Conservation (phyloP, 257 asterid species). For the Solanum gracilifrons region DNA sequence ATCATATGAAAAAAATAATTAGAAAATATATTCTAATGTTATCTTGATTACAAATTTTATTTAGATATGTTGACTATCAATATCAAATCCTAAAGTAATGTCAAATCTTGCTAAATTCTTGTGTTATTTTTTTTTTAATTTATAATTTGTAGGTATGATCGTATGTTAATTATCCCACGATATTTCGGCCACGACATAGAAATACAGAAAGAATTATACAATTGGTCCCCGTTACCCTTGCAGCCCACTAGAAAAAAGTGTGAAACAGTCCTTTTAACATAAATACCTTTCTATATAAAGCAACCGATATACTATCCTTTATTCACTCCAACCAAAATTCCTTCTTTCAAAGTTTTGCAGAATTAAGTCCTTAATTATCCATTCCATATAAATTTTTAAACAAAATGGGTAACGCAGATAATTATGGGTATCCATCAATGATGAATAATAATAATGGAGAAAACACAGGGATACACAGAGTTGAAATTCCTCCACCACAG, state of each 20-base stretch:
- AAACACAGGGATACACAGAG: constrained; percentile 20
- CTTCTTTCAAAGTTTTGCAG: background rate
- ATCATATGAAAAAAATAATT: too few relatives aligned
- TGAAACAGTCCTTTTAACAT: background rate
- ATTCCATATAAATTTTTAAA: background rate
- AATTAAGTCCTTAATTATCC: background rate
- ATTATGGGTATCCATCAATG: constrained; percentile 15
- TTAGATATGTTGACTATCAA: background rate
- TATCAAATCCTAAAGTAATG: background rate
- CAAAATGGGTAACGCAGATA: constrained; percentile 45
- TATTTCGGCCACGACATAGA: background rate
- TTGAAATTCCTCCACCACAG: constrained; percentile 62
- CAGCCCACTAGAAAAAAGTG: background rate
- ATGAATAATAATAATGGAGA: constrained; percentile 2
- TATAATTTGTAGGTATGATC: too few relatives aligned
- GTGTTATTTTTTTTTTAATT: too few relatives aligned
- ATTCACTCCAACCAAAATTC: background rate
- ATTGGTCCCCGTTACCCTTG: background rate
- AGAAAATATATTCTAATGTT: too few relatives aligned
- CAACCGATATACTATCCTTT: background rate
- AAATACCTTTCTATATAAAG: background rate
- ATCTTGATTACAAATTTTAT: background rate
- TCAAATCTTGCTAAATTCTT: too few relatives aligned
- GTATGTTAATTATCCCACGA: too few relatives aligned
- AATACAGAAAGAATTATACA: background rate